Evolutionary conservation across 805 yeast species (phyloP).

Genomic region (Cyberlindnera euphorbiae): DNA sequence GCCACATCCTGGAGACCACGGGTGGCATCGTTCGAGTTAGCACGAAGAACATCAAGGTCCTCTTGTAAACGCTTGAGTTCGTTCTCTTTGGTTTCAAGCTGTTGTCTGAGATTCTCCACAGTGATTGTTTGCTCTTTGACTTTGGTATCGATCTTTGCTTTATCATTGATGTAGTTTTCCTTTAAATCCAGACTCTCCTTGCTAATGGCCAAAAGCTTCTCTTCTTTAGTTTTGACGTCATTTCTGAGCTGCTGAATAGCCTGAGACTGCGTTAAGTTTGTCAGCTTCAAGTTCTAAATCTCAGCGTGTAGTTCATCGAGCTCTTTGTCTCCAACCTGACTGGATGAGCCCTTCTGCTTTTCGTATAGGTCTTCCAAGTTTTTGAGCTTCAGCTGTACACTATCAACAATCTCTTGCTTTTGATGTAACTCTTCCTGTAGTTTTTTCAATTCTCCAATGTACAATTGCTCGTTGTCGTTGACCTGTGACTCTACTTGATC

Average conservation of each 20-base stretch:
- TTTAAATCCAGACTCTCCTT: slow-evolving; percentile 28
- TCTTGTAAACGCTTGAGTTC: slow-evolving; percentile 5
- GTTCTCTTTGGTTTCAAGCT: slow-evolving; percentile 10
- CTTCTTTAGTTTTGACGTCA: slow-evolving; percentile 15
- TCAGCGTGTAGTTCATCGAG: slow-evolving; percentile 29
- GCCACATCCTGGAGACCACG: too few species aligned
- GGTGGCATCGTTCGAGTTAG: too few species aligned
- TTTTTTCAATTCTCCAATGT: slow-evolving; percentile 41
- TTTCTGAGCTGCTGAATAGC: slow-evolving; percentile 25
- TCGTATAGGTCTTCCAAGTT: slow-evolving; percentile 13
- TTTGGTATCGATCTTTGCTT: slow-evolving; percentile 8
- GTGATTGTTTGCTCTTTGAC: slow-evolving; percentile 5
- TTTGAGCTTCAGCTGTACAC: slow-evolving; percentile 23
- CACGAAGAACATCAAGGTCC: too few species aligned
- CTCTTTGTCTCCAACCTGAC: slow-evolving; percentile 26
- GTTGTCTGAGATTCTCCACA: slow-evolving; percentile 2
- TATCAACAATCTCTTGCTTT: slow-evolving; percentile 23
- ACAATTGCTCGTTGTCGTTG: slow-evolving; percentile 48
- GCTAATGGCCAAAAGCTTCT: slow-evolving; percentile 8
- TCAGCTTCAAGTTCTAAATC: slow-evolving; percentile 28
- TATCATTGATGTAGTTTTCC: slow-evolving; percentile 17
- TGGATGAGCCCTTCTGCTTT: slow-evolving; percentile 17
- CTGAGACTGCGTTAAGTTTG: slow-evolving; percentile 25
- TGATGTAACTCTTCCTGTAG: slow-evolving; percentile 26
- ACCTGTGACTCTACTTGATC: slow-evolving; percentile 52